Conservation (phyloP, 2,329 filamentous ascomycete species). For the Emergomyces orientalis region DNA sequence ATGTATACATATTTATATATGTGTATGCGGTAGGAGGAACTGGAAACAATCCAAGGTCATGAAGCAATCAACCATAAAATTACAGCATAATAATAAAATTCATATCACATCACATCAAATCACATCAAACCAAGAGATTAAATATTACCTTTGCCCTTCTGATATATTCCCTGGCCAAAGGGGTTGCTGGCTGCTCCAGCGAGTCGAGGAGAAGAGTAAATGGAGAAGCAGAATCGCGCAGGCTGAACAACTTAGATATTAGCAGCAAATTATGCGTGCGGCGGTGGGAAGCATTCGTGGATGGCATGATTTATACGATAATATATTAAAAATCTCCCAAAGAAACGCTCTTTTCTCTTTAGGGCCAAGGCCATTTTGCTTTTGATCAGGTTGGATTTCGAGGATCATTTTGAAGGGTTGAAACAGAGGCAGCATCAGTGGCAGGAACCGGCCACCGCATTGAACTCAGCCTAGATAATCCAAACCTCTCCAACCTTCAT, state of each 20-base stretch:
- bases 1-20: not conserved
- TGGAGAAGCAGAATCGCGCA: slow-evolving; percentile 71
- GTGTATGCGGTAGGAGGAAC: not conserved
- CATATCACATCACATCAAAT: not conserved
- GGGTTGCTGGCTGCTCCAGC: slow-evolving; percentile 67
- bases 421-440: slow-evolving; percentile 11
- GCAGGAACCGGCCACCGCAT: slow-evolving; percentile 22
- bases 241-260: slow-evolving; percentile 69
- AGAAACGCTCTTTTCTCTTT: slow-evolving; percentile 5
- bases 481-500: not conserved
- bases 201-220: slow-evolving; percentile 79
- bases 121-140: not conserved
- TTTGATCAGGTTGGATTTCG: not conserved
- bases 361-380: not conserved
- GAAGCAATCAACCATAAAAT: not conserved
- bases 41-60: not conserved
- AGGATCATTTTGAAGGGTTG: not conserved
- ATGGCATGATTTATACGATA: slow-evolving; percentile 24
- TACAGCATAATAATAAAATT: not conserved
- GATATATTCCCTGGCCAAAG: slow-evolving; percentile 64
- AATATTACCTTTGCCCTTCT: slow-evolving; percentile 57
- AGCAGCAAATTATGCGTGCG: slow-evolving; percentile 77
- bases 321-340: slow-evolving; percentile 10
- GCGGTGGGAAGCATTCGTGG: slow-evolving; percentile 47
- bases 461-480: slow-evolving; percentile 14